Evolutionary conservation across 2,329 filamentous ascomycete genomes (phyloP), one percentile per base, ranked within the genome.

Genomic region (Botrytis deweyae): DNA sequence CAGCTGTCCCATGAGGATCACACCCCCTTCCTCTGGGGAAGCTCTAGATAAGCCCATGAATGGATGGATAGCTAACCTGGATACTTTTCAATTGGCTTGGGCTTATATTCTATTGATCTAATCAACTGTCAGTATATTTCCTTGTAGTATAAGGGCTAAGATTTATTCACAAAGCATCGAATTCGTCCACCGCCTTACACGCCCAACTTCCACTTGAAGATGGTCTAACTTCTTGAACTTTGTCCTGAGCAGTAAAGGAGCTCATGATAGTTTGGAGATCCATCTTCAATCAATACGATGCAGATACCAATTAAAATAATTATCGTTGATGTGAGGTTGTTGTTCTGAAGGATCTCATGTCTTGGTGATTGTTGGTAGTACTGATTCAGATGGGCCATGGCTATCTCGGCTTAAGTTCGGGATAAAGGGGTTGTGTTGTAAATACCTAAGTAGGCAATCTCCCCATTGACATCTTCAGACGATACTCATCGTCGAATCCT

Each of bases 41-140:
- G 36, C 14, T 55, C 3, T 65, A 29, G 42, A 71, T 65, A 42
- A 68, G 67, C 36, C 9, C n/a, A 25, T 46, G 14, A 70, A 49
- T 22, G 49, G 6, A 55, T 33, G 58, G 38, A 67, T n/a, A 25
- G 74, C 73, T 70, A 33, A 78, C 77, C 76, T 46, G 77, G 77
- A 72, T 77, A 78, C 67, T 78, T 78, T 68, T 77, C 75, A 61
- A 66, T 66, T 40, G 73, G 69, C 44, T 76, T 75, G 14, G 72
- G 36, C 63, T 74, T 77, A 38, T 78, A 64, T 44, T 65, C 49
- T 49, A 68, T 69, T 14, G 61, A 62, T 64, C 49, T 76, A 61
- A 49, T 52, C 69, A 25, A 42, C 22, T 16, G 14, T 65, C 36
- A 49, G 29, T 42, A 59, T 25, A 46, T 33, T 4, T 25, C 38